phyloP scores from a whole-genome alignment of 345 rosid genomes.

The Gynandropsis gynandra region DNA sequence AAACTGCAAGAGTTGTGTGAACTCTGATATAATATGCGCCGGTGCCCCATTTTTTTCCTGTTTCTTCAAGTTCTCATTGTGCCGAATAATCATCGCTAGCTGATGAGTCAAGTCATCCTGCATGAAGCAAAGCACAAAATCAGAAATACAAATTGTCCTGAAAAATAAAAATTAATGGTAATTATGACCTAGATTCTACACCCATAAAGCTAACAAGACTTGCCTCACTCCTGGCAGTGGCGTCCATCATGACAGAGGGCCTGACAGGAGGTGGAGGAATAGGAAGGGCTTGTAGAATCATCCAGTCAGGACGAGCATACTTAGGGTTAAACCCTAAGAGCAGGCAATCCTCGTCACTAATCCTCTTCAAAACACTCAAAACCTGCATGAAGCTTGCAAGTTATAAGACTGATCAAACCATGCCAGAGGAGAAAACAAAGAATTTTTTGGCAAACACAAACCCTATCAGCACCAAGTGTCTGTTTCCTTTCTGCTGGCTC shows the following conservation, averaged over 20 bases:
- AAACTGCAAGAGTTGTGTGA: slow-evolving; percentile 87
- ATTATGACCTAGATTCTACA: background rate
- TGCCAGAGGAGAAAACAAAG: background rate
- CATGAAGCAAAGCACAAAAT: slow-evolving; percentile 25
- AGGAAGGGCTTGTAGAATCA: slow-evolving; percentile 96
- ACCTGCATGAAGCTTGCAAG: slow-evolving; percentile 38
- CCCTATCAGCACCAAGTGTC: slow-evolving; percentile 91
- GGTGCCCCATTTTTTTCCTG: slow-evolving; percentile 97
- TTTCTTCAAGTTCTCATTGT: slow-evolving; percentile 78
- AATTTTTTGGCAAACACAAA: slow-evolving; percentile 20
- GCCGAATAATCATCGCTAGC: slow-evolving; percentile 85
- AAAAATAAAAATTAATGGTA: background rate
- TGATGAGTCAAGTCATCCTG: slow-evolving; percentile 98
- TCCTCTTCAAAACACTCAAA: slow-evolving; percentile 84
- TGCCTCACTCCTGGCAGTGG: slow-evolving; percentile 89
- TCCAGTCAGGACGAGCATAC: slow-evolving; percentile 99
- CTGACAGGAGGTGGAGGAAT: slow-evolving; percentile 99
- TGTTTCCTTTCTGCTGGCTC: slow-evolving; percentile 95
- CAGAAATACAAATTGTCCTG: slow-evolving; percentile 15
- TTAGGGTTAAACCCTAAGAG: slow-evolving; percentile 84
- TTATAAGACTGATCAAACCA: slow-evolving; percentile 15
- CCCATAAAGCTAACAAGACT: slow-evolving; percentile 13
- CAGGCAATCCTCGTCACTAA: slow-evolving; percentile 88
- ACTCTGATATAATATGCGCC: slow-evolving; percentile 94
- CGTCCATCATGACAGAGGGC: slow-evolving; percentile 97